Evolutionary conservation across 805 yeast species (phyloP), one percentile per base, ranked within the genome.

Genomic region (Wickerhamiella alocasiicola): DNA sequence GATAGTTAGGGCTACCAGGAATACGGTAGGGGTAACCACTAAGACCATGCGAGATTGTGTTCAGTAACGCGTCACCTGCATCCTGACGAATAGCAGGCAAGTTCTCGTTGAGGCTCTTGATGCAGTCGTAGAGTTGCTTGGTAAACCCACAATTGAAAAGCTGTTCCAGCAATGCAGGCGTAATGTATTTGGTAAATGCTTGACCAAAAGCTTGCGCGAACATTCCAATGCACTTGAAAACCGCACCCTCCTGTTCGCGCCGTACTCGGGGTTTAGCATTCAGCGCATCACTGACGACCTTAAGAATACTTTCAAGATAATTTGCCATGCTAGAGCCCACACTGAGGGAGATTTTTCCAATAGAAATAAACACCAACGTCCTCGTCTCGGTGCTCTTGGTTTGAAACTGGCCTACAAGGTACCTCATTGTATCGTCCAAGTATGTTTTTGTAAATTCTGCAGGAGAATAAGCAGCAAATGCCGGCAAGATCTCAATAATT

Each of bases 181-280:
- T 87, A 42, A 91, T 63, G 55, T 83, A 85, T 54, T 88, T 91
- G 0, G 95, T 82, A 42, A 88, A 65, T 0, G 95, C 94, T 9
- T 95, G 93, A 0, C 96, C 96, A 12, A 88, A 83, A 0, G 97
- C 88, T 19, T 71, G 70, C 0, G 95, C 87, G 27, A 91, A 62
- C 60, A 83, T 81, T 0, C 93, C 83, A 32, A 88, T 69, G 56
- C 97, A 91, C 50, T 81, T 82, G 53, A 87, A 88, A 16, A 88
- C 73, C 1, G 94, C 85, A 0, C 82, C 79, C 49, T 83, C 94
- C 32, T 80, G 75, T 36, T 80, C 85, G 53, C 75, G 78, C 44
- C 87, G 68, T 2, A 55, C 60, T 24, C 72, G 67, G n/a, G 66
- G 62, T 51, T 73, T 76, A 6, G 78, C 66, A 7, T 44, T 44